phyloP scores from a whole-genome alignment of 176 grass and related monocot species.

The Melocanna baccifera region DNA sequence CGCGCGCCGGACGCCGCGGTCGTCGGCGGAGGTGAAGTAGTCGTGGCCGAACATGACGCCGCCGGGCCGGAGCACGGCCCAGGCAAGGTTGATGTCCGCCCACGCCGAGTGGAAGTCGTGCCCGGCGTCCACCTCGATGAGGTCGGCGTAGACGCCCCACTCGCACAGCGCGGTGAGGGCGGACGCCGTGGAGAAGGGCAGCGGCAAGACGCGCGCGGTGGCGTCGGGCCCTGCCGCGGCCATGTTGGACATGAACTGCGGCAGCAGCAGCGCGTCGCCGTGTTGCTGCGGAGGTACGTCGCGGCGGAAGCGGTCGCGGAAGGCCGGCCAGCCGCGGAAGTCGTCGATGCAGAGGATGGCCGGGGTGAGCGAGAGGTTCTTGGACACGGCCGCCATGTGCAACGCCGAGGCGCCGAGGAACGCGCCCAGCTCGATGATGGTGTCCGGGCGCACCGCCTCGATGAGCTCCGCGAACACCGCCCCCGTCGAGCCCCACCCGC shows the following conservation, averaged over 20 bases:
- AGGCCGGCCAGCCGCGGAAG: conserved; percentile 93
- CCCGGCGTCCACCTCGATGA: conserved; percentile 97
- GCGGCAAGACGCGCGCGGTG: conserved; percentile 44
- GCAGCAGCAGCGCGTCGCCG: conserved; percentile 72
- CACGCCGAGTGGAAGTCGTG: conserved; percentile 99
- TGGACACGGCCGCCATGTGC: conserved; percentile 75
- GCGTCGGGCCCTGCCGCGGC: conserved; percentile 35
- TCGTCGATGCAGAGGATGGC: conserved; percentile 91
- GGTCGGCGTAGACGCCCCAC: conserved; percentile 86
- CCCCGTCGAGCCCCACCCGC: conserved; percentile 87
- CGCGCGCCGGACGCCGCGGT: conserved; percentile 79
- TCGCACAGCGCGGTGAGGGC: conserved; percentile 69
- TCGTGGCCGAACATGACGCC: conserved; percentile 98
- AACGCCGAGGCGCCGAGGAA: conserved; percentile 97
- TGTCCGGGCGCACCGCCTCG: conserved; percentile 48
- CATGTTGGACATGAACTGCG: conserved; percentile 96
- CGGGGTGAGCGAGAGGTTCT: conserved; percentile 67
- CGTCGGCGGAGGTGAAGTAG: conserved; percentile 79
- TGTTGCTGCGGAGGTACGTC: conserved; percentile 60
- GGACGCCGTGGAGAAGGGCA: conserved; percentile 92
- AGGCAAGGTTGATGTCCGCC: conserved; percentile 94
- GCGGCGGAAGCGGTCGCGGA: conserved; percentile 58
- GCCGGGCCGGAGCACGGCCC: conserved; percentile 84
- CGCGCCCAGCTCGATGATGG: conserved; percentile 89
- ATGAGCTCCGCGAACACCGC: conserved; percentile 84